phyloP scores from a whole-genome alignment of 495 filamentous ascomycete genomes.

The Friedmanniomyces endolithicus region DNA sequence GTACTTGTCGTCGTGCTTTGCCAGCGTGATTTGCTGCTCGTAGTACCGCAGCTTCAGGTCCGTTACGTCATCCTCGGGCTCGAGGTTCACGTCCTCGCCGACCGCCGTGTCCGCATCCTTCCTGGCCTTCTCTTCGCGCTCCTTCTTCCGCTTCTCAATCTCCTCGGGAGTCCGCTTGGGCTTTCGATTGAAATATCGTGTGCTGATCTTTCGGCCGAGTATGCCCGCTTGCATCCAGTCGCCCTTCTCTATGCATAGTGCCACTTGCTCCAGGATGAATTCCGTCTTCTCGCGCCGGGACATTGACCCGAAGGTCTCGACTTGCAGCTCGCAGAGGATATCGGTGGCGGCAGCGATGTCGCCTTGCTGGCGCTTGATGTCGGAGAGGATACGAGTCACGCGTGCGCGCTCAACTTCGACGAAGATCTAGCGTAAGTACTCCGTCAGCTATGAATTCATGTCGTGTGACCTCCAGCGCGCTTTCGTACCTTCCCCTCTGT shows the following conservation, averaged over 20 bases:
- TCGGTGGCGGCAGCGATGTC: conserved; percentile 82
- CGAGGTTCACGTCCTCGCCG: conserved; percentile 47
- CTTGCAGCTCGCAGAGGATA: conserved; percentile 91
- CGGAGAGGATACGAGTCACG: conserved; percentile 82
- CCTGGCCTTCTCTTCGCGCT: conserved; percentile 50
- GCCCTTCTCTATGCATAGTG: conserved; percentile 83
- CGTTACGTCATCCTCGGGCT: conserved; percentile 66
- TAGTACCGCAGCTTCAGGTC: conserved; percentile 94
- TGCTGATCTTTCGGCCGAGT: conserved; percentile 92
- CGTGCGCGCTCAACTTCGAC: conserved; percentile 96
- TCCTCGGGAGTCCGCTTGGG: conserved; percentile 79
- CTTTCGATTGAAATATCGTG: conserved; percentile 74
- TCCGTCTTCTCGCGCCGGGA: conserved; percentile 92
- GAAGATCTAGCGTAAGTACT: conserved; percentile 54
- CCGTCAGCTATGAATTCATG: not conserved
- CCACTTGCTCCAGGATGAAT: conserved; percentile 92
- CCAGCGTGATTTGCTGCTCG: conserved; percentile 85
- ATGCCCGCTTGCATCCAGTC: conserved; percentile 96
- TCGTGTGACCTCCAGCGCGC: not conserved
- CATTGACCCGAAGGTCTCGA: conserved; percentile 99
- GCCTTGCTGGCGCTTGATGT: conserved; percentile 92
- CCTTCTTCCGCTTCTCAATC: conserved; percentile 78
- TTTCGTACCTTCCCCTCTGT: conserved; percentile 80
- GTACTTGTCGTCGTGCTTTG: conserved; percentile 95
- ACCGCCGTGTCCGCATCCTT: conserved; percentile 63